These are phyloP conservation scores for Colletotrichum sp. DNA, from an alignment of 2,329 filamentous ascomycete species.

Conservation along the genomic window DNA sequence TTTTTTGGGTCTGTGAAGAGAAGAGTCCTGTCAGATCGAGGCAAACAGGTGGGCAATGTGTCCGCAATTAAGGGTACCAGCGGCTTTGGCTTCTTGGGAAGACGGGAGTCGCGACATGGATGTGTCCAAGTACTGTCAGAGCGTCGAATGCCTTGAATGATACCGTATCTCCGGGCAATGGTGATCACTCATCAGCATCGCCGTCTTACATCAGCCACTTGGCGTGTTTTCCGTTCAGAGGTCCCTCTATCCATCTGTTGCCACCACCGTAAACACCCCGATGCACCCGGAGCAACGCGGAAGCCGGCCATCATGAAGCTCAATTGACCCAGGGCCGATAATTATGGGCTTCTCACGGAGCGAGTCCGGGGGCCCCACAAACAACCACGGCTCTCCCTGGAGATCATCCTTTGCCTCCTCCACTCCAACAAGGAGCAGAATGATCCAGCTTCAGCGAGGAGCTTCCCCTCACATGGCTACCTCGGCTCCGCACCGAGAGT, in stretches of 20 bases:
- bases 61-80: constrained; percentile 5
- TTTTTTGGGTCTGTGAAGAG: background rate
- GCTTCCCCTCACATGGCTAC: constrained; percentile 13
- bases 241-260: background rate
- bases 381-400: background rate
- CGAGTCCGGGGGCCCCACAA: background rate
- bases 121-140: background rate
- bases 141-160: background rate
- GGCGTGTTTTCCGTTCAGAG: background rate
- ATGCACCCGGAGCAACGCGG: background rate
- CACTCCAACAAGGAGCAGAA: background rate
- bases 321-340: background rate
- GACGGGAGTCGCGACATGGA: background rate
- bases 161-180: background rate
- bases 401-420: background rate
- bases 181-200: background rate
- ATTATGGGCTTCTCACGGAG: constrained; percentile 3
- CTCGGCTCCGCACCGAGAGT: constrained; percentile 15
- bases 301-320: background rate
- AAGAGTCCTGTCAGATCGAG: background rate
- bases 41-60: background rate
- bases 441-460: background rate
- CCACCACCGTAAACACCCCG: background rate
- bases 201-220: background rate
- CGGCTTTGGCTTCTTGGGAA: background rate